A percentile compares a stretch with the other conserved stretches of the same genome.
Conservation (phyloP, 1,284 basidiomycete genomes). For the Cystobasidiaceae sp. region DNA sequence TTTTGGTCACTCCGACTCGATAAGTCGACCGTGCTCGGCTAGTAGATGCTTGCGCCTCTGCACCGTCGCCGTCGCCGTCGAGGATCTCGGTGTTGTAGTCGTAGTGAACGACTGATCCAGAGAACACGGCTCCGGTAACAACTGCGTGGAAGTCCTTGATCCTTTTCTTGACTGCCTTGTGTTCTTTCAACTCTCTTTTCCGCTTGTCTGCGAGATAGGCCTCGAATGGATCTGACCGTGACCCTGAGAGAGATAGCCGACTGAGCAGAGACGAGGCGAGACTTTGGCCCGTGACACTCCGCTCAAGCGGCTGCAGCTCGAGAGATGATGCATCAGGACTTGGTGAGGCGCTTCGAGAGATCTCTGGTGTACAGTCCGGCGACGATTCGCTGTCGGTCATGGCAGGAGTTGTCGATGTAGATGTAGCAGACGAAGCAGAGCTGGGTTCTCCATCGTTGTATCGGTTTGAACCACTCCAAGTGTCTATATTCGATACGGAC, state of each 20-base stretch:
- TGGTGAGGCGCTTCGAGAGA: background rate
- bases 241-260: constrained; percentile 8
- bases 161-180: background rate
- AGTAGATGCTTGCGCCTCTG: background rate
- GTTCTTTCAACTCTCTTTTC: constrained; percentile 4
- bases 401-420: background rate
- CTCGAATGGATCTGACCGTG: constrained; percentile 6
- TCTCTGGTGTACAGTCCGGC: background rate
- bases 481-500: too few species aligned
- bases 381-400: background rate
- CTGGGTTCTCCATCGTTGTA: too few species aligned
- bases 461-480: too few species aligned
- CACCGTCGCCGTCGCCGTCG: too few species aligned
- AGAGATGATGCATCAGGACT: background rate
- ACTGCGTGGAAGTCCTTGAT: constrained; percentile 13
- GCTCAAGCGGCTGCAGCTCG: background rate
- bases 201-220: background rate
- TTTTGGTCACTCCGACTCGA: background rate
- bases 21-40: background rate
- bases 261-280: constrained; percentile 8
- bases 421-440: background rate
- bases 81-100: too few species aligned
- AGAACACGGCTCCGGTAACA: constrained; percentile 17
- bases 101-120: constrained; percentile 14
- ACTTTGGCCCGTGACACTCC: background rate